Base-by-base conservation (phyloP, 805 yeast species). In the Lipomyces spencermartinsiae region DNA sequence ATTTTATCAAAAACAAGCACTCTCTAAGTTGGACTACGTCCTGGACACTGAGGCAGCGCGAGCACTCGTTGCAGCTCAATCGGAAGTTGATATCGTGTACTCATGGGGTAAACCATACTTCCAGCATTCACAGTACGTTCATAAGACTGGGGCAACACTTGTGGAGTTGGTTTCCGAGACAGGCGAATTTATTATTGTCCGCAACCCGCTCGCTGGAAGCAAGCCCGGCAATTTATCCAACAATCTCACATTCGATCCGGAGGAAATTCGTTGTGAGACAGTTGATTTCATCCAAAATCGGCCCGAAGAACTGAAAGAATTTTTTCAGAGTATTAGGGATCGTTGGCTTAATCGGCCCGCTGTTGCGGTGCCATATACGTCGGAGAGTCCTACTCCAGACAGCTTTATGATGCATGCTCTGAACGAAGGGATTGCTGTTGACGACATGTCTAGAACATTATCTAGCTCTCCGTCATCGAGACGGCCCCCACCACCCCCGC, bases 61-160 rank as follows among this genome's bases (percentile, higher is more conserved):
- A 22, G 51, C 63, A 7, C 62, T 70, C 22, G 79, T 80, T 34
- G 80, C 60, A 7, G 63, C 74, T 10, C 37, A 58, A 14, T 61
- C 66, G 4, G 81, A 81, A 31, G 86, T 91, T 73, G 93, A 91
- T 58, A 88, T 93, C 25, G 76, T 82, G 19, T 94, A 93, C 77
- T 90, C 97, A 22, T 94, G 98, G 98, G 98, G 98, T 1, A 85
- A 83, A 66, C 96, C 97, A 1, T 82, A 81, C 43, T 93, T 91
- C 80, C 86, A 88, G 74, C 90, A 86, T 77, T 92, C 92, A 0
- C 99, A 95, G 78, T 96, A 90, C 76, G 89, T 95, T 61, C 99
- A 95, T 77, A 84, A 83, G 67, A 87, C 97, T 0, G 99, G 99
- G 1, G 88, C 91, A 0, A 92, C 93, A 74, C 87, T 95, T 64